Evolutionary conservation across 2,329 filamentous ascomycete species (phyloP), one percentile per base, ranked within the genome.

Genomic region (Tothia fuscella): DNA sequence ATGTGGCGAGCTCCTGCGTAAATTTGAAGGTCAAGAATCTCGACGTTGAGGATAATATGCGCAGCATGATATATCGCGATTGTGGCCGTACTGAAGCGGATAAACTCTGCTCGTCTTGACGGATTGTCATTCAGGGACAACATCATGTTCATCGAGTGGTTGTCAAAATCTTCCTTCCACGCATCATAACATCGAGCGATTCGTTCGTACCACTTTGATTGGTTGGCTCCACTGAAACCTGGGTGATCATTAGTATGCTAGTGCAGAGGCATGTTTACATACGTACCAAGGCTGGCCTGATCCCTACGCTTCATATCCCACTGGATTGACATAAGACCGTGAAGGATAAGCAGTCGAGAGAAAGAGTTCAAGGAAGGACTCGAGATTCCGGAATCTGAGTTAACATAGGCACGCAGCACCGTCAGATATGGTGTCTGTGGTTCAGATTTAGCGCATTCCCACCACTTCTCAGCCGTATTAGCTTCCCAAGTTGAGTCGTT

Each of bases 281-380:
- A 59, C 53, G 12, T 64, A 59, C 72, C 71, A 0, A 79, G 63
- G 0, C 71, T 70, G 0, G 74, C 78, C 49, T 79, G 74, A 42
- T 79, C 76, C 5, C 76, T 62, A 2, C 76, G 62, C 38, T 73
- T 70, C 60, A 80, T 70, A 44, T 79, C 75, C 65, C 74, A 77
- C 2, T 68, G 67, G 3, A 79, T 65, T 0, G 72, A 76, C 74
- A 80, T 78, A 1, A 79, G 56, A 0, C 75, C 76, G 36, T 79
- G 75, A 0, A 79, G 59, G 1, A 79, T 54, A 1, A 79, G 56
- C 0, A 74, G 56, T 0, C 72, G 60, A 0, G 74, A 72, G 0
- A 78, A 50, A 0, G 63, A 63, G 45, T 74, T 76, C 0, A 78
- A 51, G 10, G 57, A 49, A 3, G 58, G 53, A 0, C 61, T 56